These are phyloP conservation scores for Marchantia paleacea DNA, from an alignment of 225 moss, liverwort and hornwort species.

Conservation along the genomic window DNA sequence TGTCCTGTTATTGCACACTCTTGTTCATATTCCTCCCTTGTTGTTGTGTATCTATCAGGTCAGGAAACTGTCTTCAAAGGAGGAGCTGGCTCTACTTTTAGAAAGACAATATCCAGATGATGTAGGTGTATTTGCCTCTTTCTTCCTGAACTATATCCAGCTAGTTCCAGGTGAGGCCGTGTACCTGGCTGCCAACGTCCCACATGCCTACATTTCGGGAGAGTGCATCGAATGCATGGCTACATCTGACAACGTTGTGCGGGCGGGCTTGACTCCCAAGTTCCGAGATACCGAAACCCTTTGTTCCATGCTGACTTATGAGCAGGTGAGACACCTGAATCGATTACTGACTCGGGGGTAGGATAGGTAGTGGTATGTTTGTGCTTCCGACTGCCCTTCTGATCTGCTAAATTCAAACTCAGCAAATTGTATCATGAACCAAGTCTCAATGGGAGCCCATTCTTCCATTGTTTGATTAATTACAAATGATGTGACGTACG, in stretches of 20 bases:
- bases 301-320: slow-evolving; percentile 86
- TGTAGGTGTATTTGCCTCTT: slow-evolving; percentile 72
- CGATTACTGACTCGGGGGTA: too few species aligned
- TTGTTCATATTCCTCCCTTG: too few species aligned
- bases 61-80: slow-evolving; percentile 62
- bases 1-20: too few species aligned
- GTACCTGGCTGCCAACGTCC: slow-evolving; percentile 77
- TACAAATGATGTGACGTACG: too few species aligned
- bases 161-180: slow-evolving; percentile 79
- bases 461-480: too few species aligned
- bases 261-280: slow-evolving; percentile 94
- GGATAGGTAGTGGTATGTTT: too few species aligned
- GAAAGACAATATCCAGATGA: slow-evolving; percentile 91
- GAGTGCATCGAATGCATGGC: slow-evolving; percentile 98
- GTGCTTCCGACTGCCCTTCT: too few species aligned
- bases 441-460: too few species aligned
- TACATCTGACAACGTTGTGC: slow-evolving; percentile 93
- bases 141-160: slow-evolving; percentile 73
- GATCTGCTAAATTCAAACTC: too few species aligned
- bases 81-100: slow-evolving; percentile 61
- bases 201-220: slow-evolving; percentile 87
- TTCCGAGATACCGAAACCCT: slow-evolving; percentile 79
- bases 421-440: too few species aligned
- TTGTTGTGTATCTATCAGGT: slow-evolving; percentile 28
- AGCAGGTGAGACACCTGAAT: slow-evolving; percentile 46